Conservation (phyloP, 1,139 yeast genomes). For the Eremothecium coryli region DNA sequence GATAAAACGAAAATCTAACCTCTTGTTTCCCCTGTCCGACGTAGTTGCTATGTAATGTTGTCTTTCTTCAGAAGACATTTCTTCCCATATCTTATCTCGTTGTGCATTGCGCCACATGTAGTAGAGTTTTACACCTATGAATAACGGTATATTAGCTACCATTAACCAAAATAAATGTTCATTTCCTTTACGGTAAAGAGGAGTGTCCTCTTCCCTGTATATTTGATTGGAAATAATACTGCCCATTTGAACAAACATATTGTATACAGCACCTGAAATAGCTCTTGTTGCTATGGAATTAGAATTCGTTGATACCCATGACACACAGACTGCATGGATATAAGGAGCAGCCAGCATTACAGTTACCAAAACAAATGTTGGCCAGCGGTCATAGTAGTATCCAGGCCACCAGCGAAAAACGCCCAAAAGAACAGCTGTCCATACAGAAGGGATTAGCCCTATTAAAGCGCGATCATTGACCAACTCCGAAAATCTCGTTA, state of each 20-base stretch:
- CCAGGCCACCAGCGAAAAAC: constrained; percentile 45
- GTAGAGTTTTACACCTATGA: constrained; percentile 30
- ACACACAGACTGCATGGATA: constrained; percentile 45
- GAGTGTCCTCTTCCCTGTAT: constrained; percentile 49
- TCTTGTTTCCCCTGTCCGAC: constrained; percentile 38
- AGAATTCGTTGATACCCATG: constrained; percentile 55
- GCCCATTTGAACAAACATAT: constrained; percentile 53
- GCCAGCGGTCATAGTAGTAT: constrained; percentile 39
- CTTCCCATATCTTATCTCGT: constrained; percentile 35
- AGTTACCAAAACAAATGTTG: constrained; percentile 41
- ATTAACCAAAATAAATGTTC: constrained; percentile 36
- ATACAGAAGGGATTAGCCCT: constrained; percentile 33
- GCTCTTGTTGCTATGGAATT: constrained; percentile 51
- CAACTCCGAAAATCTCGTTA: constrained; percentile 38
- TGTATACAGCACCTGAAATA: constrained; percentile 51
- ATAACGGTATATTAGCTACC: constrained; percentile 22
- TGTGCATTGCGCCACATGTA: constrained; percentile 36
- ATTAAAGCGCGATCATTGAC: constrained; percentile 35
- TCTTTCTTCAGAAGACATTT: constrained; percentile 35
- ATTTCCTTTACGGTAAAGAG: constrained; percentile 51
- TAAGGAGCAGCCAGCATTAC: constrained; percentile 38
- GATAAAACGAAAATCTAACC: constrained; percentile 36
- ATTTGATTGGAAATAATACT: constrained; percentile 29
- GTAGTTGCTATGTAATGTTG: constrained; percentile 34
- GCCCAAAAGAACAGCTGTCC: constrained; percentile 36